Conservation (phyloP, 371 early-diverging fungal genomes). For the Mucor saturninus region DNA sequence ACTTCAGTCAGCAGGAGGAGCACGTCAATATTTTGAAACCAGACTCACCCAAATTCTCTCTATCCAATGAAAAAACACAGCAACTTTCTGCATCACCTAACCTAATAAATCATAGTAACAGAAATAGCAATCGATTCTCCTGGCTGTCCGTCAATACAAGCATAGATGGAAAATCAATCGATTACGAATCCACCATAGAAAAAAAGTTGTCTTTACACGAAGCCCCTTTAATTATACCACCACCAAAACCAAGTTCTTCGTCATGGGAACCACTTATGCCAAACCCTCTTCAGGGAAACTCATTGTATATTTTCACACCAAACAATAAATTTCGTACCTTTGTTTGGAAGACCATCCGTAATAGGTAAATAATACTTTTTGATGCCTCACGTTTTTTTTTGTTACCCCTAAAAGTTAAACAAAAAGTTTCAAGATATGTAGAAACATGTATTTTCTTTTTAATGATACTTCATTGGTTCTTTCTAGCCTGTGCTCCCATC, state of each 20-base stretch:
- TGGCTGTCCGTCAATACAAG: slow-evolving; percentile 19
- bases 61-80: neutral
- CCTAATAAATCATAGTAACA: neutral
- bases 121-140: slow-evolving; percentile 16
- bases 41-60: neutral
- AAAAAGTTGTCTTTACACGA: slow-evolving; percentile 8
- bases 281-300: slow-evolving; percentile 35
- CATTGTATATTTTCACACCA: slow-evolving; percentile 35
- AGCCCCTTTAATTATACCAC: neutral
- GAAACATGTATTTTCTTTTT: slow-evolving; percentile 52
- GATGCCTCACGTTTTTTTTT: neutral
- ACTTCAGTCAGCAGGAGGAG: neutral
- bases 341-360: slow-evolving; percentile 42
- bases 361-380: slow-evolving; percentile 36
- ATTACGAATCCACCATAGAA: slow-evolving; percentile 7
- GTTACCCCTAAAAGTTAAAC: neutral
- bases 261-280: slow-evolving; percentile 7
- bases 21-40: neutral
- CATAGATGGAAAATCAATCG: neutral
- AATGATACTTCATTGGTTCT: slow-evolving; percentile 57
- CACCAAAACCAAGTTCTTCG: slow-evolving; percentile 3
- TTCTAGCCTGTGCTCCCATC: slow-evolving; percentile 59
- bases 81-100: slow-evolving; percentile 4
- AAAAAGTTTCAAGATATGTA: slow-evolving; percentile 32
- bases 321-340: slow-evolving; percentile 28